phyloP scores from a whole-genome alignment of 257 asterid genomes.

The Solanum neorickii region DNA sequence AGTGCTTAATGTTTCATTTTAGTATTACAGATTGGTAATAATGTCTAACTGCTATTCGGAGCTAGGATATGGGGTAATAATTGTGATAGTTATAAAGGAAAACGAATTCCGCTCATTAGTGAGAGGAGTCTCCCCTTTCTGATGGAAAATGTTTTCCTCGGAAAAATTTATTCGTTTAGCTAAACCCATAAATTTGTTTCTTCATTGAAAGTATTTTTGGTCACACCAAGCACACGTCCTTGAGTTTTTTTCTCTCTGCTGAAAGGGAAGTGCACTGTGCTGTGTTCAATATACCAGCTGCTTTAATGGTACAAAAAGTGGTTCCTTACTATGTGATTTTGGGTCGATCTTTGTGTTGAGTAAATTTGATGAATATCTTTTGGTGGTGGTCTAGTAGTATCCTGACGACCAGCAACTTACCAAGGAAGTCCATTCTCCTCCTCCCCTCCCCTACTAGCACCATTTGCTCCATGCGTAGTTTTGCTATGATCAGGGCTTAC shows the following conservation, averaged over 20 bases:
- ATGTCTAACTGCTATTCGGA: background rate
- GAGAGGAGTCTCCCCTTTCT: background rate
- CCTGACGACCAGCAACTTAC: background rate
- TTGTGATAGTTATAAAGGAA: background rate
- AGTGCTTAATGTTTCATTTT: background rate
- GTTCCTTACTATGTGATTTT: background rate
- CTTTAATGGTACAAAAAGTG: background rate
- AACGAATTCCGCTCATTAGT: background rate
- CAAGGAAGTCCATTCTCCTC: background rate
- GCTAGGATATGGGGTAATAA: background rate
- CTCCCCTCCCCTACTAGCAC: background rate
- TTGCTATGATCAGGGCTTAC: background rate
- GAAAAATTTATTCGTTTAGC: background rate
- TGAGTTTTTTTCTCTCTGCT: background rate
- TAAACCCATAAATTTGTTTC: background rate
- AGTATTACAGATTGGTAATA: background rate
- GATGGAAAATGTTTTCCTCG: background rate
- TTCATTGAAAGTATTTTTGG: background rate
- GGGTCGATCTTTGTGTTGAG: background rate
- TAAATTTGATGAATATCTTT: background rate
- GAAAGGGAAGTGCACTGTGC: background rate
- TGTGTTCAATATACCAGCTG: background rate
- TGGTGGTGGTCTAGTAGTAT: background rate
- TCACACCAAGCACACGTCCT: background rate
- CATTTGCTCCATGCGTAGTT: background rate